A percentile compares a stretch with the other conserved stretches of the same genome.
Conservation (phyloP, 139 green algal genomes). For the Micractinium sp. region DNA sequence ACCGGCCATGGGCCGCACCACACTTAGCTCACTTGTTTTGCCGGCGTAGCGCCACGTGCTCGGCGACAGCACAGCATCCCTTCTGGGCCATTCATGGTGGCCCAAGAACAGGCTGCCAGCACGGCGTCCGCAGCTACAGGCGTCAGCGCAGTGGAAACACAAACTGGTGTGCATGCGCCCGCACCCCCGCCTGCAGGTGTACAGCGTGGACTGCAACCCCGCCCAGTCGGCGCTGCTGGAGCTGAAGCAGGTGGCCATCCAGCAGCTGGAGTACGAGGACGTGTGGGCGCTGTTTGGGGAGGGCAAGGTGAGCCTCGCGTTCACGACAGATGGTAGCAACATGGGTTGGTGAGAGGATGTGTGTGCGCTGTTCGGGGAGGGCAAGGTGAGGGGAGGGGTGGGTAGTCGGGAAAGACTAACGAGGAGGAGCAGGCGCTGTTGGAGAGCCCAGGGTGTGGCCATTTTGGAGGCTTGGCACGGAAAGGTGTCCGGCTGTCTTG, state of each 20-base stretch:
- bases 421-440: no score
- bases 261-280: conserved; percentile 90
- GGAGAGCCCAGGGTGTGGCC: no score
- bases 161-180: background rate
- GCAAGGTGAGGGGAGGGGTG: no score
- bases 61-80: background rate
- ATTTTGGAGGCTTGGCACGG: no score
- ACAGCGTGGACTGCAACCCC: conserved; percentile 98
- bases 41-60: background rate
- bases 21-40: background rate
- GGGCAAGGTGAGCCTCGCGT: conserved; percentile 40
- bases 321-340: conserved; percentile 60
- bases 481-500: background rate
- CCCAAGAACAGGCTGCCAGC: background rate
- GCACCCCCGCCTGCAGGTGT: conserved; percentile 66
- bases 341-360: background rate
- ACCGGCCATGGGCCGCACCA: no score
- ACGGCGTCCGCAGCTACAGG: background rate
- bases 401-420: no score
- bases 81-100: background rate
- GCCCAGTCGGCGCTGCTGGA: conserved; percentile 95
- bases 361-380: background rate
- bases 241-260: conserved; percentile 90
- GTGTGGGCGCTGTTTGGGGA: conserved; percentile 92
- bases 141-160: no score